These are phyloP conservation scores for Phaeosphaeria sp. DNA, from an alignment of 2,329 filamentous ascomycete genomes.

Conservation along the genomic window DNA sequence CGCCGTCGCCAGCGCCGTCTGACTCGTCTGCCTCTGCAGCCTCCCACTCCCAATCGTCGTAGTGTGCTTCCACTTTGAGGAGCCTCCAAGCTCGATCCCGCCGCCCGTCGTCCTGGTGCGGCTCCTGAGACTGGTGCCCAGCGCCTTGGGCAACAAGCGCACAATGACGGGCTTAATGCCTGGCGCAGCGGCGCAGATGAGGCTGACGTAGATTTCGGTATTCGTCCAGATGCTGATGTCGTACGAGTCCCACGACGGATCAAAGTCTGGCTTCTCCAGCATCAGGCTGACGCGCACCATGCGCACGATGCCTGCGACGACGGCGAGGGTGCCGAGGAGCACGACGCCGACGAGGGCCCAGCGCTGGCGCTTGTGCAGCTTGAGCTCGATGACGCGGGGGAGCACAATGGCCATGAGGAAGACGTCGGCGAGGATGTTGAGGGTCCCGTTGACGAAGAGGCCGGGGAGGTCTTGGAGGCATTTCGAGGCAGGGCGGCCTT, in stretches of 20 bases:
- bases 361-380: slow-evolving; percentile 22
- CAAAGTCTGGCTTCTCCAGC: slow-evolving; percentile 17
- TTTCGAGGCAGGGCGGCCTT: slow-evolving; percentile 20
- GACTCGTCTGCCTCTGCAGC: slow-evolving; percentile 6
- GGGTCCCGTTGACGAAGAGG: slow-evolving; percentile 17
- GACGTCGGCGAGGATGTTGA: slow-evolving; percentile 23
- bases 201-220: slow-evolving; percentile 26
- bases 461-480: slow-evolving; percentile 18
- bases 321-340: slow-evolving; percentile 22
- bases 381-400: slow-evolving; percentile 22
- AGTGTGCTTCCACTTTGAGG: slow-evolving; percentile 14
- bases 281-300: slow-evolving; percentile 22
- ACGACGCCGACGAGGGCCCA: slow-evolving; percentile 24
- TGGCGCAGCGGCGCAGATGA: slow-evolving; percentile 29
- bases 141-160: slow-evolving; percentile 24
- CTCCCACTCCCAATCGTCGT: slow-evolving; percentile 6
- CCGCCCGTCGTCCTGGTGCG: slow-evolving; percentile 7
- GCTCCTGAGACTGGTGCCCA: slow-evolving; percentile 19
- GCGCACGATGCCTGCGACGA: slow-evolving; percentile 23
- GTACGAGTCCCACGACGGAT: slow-evolving; percentile 30
- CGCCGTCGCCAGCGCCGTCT: slow-evolving; percentile 8
- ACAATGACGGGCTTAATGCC: slow-evolving; percentile 25
- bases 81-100: slow-evolving; percentile 5
- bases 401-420: slow-evolving; percentile 28
- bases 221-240: slow-evolving; percentile 32